phyloP scores from a whole-genome alignment of 1,284 basidiomycete genomes.

The Cutaneotrichosporon cavernicola region DNA sequence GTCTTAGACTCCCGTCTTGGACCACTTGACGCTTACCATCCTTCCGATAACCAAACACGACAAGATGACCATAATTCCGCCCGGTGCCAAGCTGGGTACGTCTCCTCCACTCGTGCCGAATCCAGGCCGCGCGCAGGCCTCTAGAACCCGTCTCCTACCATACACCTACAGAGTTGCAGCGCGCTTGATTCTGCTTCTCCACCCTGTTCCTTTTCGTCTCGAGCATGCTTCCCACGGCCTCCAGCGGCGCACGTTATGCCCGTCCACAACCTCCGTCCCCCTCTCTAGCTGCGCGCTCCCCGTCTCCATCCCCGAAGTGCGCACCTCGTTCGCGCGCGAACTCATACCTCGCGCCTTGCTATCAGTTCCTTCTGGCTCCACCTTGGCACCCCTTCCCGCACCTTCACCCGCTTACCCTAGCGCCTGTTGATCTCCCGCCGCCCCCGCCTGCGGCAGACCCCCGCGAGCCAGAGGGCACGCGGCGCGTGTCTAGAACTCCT shows the following conservation, averaged over 20 bases:
- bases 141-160: background rate
- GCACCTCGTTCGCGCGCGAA: background rate
- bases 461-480: constrained; percentile 40
- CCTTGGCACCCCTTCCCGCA: background rate
- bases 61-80: constrained; percentile 41
- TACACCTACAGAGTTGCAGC: background rate
- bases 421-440: constrained; percentile 48
- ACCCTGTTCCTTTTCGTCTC: background rate
- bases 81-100: constrained; percentile 46
- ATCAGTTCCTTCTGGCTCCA: background rate
- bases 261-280: background rate
- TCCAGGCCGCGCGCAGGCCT: background rate
- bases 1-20: background rate
- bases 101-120: constrained; percentile 12
- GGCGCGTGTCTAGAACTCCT: constrained; percentile 40
- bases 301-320: background rate
- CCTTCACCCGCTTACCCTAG: constrained; percentile 17
- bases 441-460: constrained; percentile 47
- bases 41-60: background rate
- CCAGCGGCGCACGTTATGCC: background rate
- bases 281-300: background rate
- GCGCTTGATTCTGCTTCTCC: background rate
- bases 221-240: background rate
- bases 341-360: background rate
- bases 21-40: background rate